Evolutionary conservation across 495 filamentous ascomycete species (phyloP).

Genomic region (Sporormia fimetaria): DNA sequence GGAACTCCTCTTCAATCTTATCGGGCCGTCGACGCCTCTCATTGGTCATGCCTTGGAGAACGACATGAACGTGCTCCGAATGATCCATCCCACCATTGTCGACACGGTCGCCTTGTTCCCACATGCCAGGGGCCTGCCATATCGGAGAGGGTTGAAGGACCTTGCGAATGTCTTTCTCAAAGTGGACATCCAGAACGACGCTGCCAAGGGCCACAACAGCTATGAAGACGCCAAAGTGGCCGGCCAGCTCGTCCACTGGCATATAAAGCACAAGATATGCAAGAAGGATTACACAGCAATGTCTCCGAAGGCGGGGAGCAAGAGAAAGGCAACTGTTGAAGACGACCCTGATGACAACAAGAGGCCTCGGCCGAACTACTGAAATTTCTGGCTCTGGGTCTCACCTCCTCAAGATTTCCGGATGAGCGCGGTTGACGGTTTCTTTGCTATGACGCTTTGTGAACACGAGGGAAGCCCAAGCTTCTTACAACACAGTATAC

Average conservation of each 20-base stretch:
- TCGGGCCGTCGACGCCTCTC: constrained; percentile 64
- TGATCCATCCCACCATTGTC: constrained; percentile 74
- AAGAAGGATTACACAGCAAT: constrained; percentile 40
- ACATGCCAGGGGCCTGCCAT: constrained; percentile 60
- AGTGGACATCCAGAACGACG: constrained; percentile 65
- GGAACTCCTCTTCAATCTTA: constrained; percentile 53
- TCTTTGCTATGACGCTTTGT: too few relatives aligned
- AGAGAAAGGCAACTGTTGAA: background rate
- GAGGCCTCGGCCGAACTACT: background rate
- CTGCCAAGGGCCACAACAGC: constrained; percentile 58
- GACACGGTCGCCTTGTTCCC: constrained; percentile 83
- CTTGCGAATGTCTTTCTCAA: constrained; percentile 55
- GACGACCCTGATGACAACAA: background rate
- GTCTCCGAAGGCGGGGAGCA: constrained; percentile 26
- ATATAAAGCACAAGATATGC: constrained; percentile 56
- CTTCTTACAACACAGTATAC: too few relatives aligned
- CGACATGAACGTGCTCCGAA: constrained; percentile 69
- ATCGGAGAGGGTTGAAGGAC: constrained; percentile 60
- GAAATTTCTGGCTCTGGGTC: background rate
- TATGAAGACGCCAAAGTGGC: constrained; percentile 81
- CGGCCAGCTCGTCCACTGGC: constrained; percentile 67
- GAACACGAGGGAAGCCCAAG: too few relatives aligned
- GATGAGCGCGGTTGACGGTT: too few relatives aligned
- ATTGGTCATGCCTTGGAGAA: constrained; percentile 95
- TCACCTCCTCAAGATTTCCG: too few relatives aligned